Conservation (phyloP, 371 early-diverging fungal genomes). For the Saksenaea oblongispora region DNA sequence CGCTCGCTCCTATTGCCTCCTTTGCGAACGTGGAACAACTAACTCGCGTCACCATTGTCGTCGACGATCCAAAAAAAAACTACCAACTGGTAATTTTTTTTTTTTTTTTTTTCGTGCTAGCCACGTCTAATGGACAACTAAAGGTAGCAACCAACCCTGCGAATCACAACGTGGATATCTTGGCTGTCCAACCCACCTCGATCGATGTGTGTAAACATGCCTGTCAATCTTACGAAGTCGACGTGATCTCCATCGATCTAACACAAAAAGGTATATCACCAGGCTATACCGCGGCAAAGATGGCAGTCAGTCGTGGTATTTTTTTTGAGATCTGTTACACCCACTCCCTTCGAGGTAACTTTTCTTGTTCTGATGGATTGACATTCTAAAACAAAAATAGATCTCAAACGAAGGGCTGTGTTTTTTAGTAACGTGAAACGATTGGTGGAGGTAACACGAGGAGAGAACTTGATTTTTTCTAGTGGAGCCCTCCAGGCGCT, state of each 20-base stretch:
- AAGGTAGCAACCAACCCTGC: conserved; percentile 54
- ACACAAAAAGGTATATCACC: conserved; percentile 33
- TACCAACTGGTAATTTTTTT: conserved; percentile 61
- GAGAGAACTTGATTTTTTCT: conserved; percentile 85
- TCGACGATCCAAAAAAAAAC: conserved; percentile 64
- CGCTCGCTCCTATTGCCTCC: conserved; percentile 46
- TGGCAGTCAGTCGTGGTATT: conserved; percentile 76
- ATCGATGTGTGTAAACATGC: conserved; percentile 81
- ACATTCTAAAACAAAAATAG: neutral
- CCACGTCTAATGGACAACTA: neutral
- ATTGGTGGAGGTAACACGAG: conserved; percentile 81
- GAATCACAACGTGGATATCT: conserved; percentile 70
- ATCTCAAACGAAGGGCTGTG: conserved; percentile 4
- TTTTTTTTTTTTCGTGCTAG: neutral
- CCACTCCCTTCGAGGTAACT: conserved; percentile 68
- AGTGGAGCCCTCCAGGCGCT: conserved; percentile 79
- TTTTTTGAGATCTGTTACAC: conserved; percentile 88
- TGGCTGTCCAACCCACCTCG: conserved; percentile 81
- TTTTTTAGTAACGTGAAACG: conserved; percentile 76
- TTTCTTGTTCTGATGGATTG: neutral
- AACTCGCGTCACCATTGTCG: conserved; percentile 61
- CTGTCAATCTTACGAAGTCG: conserved; percentile 78
- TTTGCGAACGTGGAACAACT: conserved; percentile 51
- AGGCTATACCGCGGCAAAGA: conserved; percentile 76
- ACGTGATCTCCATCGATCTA: conserved; percentile 89